These are phyloP conservation scores for Tolypocladium nubicola DNA, from an alignment of 2,329 filamentous ascomycete genomes.

Conservation along the genomic window DNA sequence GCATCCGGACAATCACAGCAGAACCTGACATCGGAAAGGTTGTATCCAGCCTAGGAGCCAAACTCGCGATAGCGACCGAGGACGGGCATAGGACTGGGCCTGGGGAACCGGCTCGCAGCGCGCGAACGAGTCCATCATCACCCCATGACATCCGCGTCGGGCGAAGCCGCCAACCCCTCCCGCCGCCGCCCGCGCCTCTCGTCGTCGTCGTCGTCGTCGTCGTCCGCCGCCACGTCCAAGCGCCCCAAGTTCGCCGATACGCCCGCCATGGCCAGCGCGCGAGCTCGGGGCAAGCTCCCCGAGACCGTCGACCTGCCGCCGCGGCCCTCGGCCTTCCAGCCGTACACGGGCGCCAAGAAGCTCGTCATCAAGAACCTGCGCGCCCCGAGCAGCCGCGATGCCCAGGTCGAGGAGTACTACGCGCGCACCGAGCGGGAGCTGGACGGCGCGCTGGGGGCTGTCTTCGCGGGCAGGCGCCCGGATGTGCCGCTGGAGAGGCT, in stretches of 20 bases:
- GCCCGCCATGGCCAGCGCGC: constrained; percentile 22
- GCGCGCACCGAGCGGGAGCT: constrained; percentile 65
- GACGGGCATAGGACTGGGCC: background rate
- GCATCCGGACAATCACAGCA: background rate
- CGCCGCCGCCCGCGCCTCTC: constrained; percentile 27
- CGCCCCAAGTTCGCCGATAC: constrained; percentile 18
- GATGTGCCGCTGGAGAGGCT: constrained; percentile 75
- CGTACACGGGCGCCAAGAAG: constrained; percentile 69
- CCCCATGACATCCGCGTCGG: constrained; percentile 23
- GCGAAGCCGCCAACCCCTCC: constrained; percentile 20
- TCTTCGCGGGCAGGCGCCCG: constrained; percentile 58
- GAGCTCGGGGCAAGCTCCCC: constrained; percentile 28
- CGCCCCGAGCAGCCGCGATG: constrained; percentile 40
- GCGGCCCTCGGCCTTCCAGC: constrained; percentile 46
- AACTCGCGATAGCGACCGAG: background rate
- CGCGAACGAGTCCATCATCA: background rate
- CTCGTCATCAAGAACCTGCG: constrained; percentile 91
- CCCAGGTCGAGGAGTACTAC: constrained; percentile 68
- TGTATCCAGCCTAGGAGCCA: background rate
- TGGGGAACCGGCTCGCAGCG: background rate
- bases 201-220: constrained; percentile 16
- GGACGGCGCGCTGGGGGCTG: constrained; percentile 57
- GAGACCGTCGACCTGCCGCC: constrained; percentile 24
- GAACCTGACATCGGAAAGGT: background rate
- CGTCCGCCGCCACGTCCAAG: constrained; percentile 15